Evolutionary conservation across 176 grass and related monocot species (phyloP).

Genomic region (Aegilops sharonensis): DNA sequence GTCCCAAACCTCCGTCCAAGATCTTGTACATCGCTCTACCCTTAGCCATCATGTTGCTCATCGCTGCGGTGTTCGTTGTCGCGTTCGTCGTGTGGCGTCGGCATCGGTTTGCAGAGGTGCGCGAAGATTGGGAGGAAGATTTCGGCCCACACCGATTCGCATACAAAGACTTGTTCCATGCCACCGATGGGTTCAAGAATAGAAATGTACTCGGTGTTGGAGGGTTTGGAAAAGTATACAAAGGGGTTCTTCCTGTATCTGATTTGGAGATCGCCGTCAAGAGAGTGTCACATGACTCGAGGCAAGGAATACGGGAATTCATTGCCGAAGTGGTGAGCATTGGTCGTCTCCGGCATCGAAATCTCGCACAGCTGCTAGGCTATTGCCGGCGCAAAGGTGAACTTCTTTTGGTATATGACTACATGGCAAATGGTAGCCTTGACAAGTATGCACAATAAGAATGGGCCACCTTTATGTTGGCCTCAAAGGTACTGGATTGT

Average conservation of each 20-base stretch:
- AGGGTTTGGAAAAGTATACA: constrained; percentile 42
- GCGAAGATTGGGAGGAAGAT: constrained; percentile 42
- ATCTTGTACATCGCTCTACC: background rate
- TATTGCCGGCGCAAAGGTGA: constrained; percentile 31
- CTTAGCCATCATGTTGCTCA: constrained; percentile 7
- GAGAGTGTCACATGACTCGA: constrained; percentile 19
- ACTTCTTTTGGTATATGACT: constrained; percentile 30
- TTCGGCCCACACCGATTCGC: constrained; percentile 46
- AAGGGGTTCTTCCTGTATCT: background rate
- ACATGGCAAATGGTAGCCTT: constrained; percentile 27
- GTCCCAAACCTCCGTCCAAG: constrained; percentile 18
- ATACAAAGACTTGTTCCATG: constrained; percentile 39
- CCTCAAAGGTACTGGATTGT: background rate
- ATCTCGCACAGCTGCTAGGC: constrained; percentile 13
- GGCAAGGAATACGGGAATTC: constrained; percentile 33
- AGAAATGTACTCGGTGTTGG: constrained; percentile 27
- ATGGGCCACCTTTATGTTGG: background rate
- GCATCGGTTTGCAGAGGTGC: constrained; percentile 27
- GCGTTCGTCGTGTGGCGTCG: background rate
- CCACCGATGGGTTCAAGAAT: constrained; percentile 36
- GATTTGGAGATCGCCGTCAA: constrained; percentile 27
- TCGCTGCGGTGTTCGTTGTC: background rate
- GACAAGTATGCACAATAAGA: background rate
- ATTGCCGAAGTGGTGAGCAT: constrained; percentile 37
- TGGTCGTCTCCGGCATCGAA: constrained; percentile 16